Percentiles rank a stretch among this genome's conserved stretches.
Conservation (phyloP, 1,139 yeast genomes). For the Lodderomyces metapsilosis region DNA sequence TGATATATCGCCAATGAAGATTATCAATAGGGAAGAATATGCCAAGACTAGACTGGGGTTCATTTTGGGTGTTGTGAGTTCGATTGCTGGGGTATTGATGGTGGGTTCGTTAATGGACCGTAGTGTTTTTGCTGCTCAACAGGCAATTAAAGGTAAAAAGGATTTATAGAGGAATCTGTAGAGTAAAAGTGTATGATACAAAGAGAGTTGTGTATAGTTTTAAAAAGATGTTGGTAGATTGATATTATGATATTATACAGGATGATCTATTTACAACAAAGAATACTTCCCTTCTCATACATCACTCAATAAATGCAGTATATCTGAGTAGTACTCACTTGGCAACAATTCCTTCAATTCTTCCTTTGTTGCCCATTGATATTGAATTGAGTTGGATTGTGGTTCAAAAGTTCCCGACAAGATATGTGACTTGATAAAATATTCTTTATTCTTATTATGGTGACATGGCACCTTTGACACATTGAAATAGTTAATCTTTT, state of each 20-base stretch:
- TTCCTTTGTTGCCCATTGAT: conserved; percentile 81
- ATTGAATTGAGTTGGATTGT: conserved; percentile 35
- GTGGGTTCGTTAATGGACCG: conserved; percentile 88
- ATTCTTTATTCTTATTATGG: conserved; percentile 42
- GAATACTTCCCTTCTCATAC: conserved; percentile 16
- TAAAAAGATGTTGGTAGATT: no score
- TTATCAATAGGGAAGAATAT: conserved; percentile 79
- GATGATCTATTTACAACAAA: not conserved
- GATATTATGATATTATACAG: not conserved
- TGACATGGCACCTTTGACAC: conserved; percentile 89
- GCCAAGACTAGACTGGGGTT: conserved; percentile 84
- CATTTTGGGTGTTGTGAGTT: conserved; percentile 78
- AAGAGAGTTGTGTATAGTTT: not conserved
- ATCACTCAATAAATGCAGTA: conserved; percentile 52
- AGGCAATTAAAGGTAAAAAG: conserved; percentile 74
- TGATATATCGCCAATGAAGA: conserved; percentile 91
- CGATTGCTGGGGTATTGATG: conserved; percentile 90
- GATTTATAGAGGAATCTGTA: conserved; percentile 29
- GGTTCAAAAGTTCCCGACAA: conserved; percentile 80
- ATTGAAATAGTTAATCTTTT: conserved; percentile 76
- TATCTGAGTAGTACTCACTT: conserved; percentile 52
- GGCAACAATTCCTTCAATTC: conserved; percentile 64
- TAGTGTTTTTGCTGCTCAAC: conserved; percentile 86
- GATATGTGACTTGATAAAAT: conserved; percentile 82
- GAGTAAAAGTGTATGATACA: not conserved